Evolutionary conservation across 768 basidiomycete genomes (phyloP).

Genomic region (Lyophyllum decastes): DNA sequence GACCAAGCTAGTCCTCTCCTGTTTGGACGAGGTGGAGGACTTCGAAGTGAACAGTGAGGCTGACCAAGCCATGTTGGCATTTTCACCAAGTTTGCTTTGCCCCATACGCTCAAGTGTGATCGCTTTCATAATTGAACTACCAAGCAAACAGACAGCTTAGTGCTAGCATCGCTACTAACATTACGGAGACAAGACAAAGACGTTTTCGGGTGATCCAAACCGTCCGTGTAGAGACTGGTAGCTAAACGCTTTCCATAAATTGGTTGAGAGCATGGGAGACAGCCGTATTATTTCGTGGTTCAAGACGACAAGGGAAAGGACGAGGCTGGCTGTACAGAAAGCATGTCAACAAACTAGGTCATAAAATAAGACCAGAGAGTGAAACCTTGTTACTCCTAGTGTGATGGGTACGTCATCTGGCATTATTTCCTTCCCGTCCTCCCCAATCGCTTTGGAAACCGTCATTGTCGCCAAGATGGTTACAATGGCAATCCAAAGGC

Average conservation of each 20-base stretch:
- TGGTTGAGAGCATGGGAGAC: background rate
- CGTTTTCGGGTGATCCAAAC: too few relatives aligned
- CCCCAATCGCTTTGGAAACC: slow-evolving; percentile 5
- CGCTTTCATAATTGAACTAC: too few relatives aligned
- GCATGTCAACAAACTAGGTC: background rate
- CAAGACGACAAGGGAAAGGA: background rate
- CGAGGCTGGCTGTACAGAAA: background rate
- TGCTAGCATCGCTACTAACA: too few relatives aligned
- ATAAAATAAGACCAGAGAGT: background rate
- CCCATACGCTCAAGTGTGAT: too few relatives aligned
- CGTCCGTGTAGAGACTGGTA: too few relatives aligned
- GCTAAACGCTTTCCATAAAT: background rate
- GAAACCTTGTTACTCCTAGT: background rate
- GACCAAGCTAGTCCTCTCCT: too few relatives aligned
- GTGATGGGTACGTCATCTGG: background rate
- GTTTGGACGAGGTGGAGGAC: too few relatives aligned
- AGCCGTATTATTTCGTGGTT: background rate
- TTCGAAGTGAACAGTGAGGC: too few relatives aligned
- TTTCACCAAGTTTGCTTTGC: too few relatives aligned
- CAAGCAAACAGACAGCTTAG: too few relatives aligned
- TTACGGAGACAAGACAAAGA: too few relatives aligned
- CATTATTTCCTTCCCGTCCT: slow-evolving; percentile 1
- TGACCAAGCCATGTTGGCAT: too few relatives aligned
- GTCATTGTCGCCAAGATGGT: background rate
- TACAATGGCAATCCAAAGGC: slow-evolving; percentile 1